A percentile compares a stretch with the other conserved stretches of the same genome.
Evolutionary conservation across 2,329 filamentous ascomycete species (phyloP).

Genomic region (Cladosporium sp.): DNA sequence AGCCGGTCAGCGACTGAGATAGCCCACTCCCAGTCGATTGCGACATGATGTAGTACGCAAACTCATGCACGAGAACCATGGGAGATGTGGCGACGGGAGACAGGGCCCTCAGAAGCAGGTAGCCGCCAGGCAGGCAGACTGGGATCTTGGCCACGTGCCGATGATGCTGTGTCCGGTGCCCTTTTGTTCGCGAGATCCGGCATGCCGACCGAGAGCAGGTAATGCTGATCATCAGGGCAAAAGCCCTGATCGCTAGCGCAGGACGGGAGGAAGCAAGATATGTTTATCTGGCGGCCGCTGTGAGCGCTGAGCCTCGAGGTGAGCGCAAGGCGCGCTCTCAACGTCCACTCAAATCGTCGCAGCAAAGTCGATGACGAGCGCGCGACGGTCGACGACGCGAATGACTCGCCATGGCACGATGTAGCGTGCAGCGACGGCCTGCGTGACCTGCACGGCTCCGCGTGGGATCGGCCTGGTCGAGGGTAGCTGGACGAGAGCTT

Average conservation of each 20-base stretch:
- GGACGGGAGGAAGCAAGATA: not conserved
- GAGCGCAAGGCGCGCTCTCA: conserved; percentile 1
- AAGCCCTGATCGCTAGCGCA: conserved; percentile 1
- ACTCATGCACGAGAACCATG: not conserved
- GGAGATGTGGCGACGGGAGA: not conserved
- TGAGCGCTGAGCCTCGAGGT: not conserved
- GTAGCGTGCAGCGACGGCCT: conserved; percentile 4
- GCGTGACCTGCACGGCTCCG: conserved; percentile 16
- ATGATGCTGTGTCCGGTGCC: conserved; percentile 3
- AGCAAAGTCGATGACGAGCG: conserved; percentile 15
- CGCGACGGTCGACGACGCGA: conserved; percentile 14
- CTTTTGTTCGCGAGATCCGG: not conserved
- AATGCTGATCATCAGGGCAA: conserved; percentile 4
- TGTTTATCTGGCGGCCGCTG: not conserved
- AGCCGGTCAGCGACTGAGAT: not conserved
- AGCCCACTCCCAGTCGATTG: not conserved
- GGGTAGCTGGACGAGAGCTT: conserved; percentile 11
- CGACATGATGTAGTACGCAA: not conserved
- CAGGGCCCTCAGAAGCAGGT: conserved; percentile 12
- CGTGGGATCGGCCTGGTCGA: conserved; percentile 9
- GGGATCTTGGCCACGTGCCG: conserved; percentile 17
- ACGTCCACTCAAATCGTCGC: not conserved
- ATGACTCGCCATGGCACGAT: conserved; percentile 18
- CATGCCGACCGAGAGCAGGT: conserved; percentile 6
- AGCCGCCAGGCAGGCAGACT: conserved; percentile 1